Evolutionary conservation across 1,284 basidiomycete genomes (phyloP), one percentile per base, ranked within the genome.

Genomic region (Coriolopsis trogii): DNA sequence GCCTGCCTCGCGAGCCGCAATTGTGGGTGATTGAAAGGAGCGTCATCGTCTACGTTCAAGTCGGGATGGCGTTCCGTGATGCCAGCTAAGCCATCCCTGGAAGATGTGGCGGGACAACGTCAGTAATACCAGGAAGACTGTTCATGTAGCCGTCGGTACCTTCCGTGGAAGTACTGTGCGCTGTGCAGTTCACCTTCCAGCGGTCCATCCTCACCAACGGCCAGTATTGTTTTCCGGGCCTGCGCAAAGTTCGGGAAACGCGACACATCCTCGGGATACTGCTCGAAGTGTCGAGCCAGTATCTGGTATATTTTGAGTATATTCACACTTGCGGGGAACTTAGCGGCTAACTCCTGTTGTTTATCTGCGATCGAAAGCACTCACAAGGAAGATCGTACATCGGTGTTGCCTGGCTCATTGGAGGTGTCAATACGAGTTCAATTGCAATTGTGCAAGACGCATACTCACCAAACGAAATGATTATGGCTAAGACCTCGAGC

Each of bases 121-220:
- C 33, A 34, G n/a, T 4, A 9, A 18, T 13, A 34, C 33, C 13
- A n/a, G n/a, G 6, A 18, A 37, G 15, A 9, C 70, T n/a, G n/a
- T n/a, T n/a, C n/a, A n/a, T n/a, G n/a, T n/a, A n/a, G n/a, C n/a
- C n/a, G n/a, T n/a, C n/a, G n/a, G 49, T 53, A 81, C 87, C 78
- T 82, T 62, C 89, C 88, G 61, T 91, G 88, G 63, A 98, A 96
- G 68, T 95, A 97, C 56, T 89, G 81, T 10, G 96, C 95, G 48
- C 82, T 87, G 61, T 92, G 87, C 28, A 83, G 69, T 23, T 83
- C 81, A 3, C 95, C 95, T 42, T 84, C 78, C 2, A 97, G 74
- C 4, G 96, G 96, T 0, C 76, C 77, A n/a, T 74, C 70, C 36
- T 84, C 78, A 4, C 93, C 94, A 42, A 78, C 70, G 1, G 80